phyloP scores from a whole-genome alignment of 2,329 filamentous ascomycete genomes.

The Allantophomopsis cytisporea region DNA sequence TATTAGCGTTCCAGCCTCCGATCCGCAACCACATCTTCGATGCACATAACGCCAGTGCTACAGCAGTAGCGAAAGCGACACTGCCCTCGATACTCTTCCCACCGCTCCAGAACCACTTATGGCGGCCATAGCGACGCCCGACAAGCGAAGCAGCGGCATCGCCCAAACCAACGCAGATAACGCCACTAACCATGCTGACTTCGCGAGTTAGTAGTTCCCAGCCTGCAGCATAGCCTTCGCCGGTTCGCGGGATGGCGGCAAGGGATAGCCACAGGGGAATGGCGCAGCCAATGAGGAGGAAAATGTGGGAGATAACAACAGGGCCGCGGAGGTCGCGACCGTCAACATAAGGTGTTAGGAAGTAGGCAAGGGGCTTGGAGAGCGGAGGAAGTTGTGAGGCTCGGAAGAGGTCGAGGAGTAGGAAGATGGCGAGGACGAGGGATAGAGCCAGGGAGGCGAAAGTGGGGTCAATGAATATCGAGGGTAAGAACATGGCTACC shows the following conservation, averaged over 20 bases:
- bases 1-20: slow-evolving; percentile 68
- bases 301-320: slow-evolving; percentile 92
- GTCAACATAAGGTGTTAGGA: slow-evolving; percentile 88
- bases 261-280: slow-evolving; percentile 87
- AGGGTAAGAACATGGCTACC: slow-evolving; percentile 87
- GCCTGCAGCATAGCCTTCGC: slow-evolving; percentile 40
- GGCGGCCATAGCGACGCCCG: slow-evolving; percentile 70
- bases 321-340: slow-evolving; percentile 85
- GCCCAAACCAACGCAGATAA: slow-evolving; percentile 89
- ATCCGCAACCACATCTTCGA: slow-evolving; percentile 62
- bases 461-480: slow-evolving; percentile 73
- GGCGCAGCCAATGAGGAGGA: slow-evolving; percentile 86
- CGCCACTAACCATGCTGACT: slow-evolving; percentile 80
- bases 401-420: slow-evolving; percentile 78
- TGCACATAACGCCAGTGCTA: slow-evolving; percentile 58
- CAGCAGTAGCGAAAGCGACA: slow-evolving; percentile 68
- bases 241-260: slow-evolving; percentile 49
- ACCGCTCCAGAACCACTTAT: slow-evolving; percentile 94
- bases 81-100: slow-evolving; percentile 90
- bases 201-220: slow-evolving; percentile 70
- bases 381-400: slow-evolving; percentile 86
- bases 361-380: slow-evolving; percentile 71
- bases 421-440: slow-evolving; percentile 69
- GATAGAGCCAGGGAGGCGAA: slow-evolving; percentile 72
- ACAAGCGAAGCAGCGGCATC: slow-evolving; percentile 88